Conservation (phyloP, 768 basidiomycete species). For the Russula vinacea region DNA sequence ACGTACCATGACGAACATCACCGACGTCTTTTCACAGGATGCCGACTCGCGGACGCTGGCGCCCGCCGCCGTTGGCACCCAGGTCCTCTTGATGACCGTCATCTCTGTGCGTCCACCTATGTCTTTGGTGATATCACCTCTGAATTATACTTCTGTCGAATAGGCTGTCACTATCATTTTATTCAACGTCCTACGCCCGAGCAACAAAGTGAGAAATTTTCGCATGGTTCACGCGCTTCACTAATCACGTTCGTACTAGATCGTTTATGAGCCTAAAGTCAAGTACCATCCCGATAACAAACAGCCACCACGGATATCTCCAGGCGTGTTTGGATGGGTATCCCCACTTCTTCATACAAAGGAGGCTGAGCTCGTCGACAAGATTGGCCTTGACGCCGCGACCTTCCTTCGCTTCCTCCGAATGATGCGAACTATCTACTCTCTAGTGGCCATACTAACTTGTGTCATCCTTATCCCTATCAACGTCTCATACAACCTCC, state of each 20-base stretch:
- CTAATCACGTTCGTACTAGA: slow-evolving; percentile 41
- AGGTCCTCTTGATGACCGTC: slow-evolving; percentile 68
- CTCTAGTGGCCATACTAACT: slow-evolving; percentile 55
- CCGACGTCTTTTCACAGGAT: slow-evolving; percentile 36
- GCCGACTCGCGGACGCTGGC: slow-evolving; percentile 59
- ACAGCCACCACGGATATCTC: slow-evolving; percentile 74
- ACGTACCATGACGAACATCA: slow-evolving; percentile 36
- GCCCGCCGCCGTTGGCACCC: slow-evolving; percentile 77
- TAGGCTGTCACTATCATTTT: slow-evolving; percentile 64
- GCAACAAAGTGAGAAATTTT: slow-evolving; percentile 64
- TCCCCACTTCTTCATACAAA: slow-evolving; percentile 78
- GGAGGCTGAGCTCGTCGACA: slow-evolving; percentile 86
- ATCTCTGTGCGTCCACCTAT: slow-evolving; percentile 56
- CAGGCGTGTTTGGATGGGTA: slow-evolving; percentile 86
- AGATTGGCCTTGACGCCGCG: slow-evolving; percentile 90
- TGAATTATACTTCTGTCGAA: background rate
- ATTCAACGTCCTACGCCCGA: slow-evolving; percentile 85
- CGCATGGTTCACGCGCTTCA: background rate
- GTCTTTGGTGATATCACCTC: background rate
- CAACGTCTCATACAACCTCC: slow-evolving; percentile 80
- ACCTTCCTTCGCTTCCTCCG: slow-evolving; percentile 89
- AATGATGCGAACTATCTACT: slow-evolving; percentile 74
- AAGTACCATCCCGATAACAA: slow-evolving; percentile 83
- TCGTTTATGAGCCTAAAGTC: slow-evolving; percentile 90
- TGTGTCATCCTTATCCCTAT: slow-evolving; percentile 81